Base-by-base conservation (phyloP, 2,329 filamentous ascomycete species). In the Gnomoniopsis sp. region DNA sequence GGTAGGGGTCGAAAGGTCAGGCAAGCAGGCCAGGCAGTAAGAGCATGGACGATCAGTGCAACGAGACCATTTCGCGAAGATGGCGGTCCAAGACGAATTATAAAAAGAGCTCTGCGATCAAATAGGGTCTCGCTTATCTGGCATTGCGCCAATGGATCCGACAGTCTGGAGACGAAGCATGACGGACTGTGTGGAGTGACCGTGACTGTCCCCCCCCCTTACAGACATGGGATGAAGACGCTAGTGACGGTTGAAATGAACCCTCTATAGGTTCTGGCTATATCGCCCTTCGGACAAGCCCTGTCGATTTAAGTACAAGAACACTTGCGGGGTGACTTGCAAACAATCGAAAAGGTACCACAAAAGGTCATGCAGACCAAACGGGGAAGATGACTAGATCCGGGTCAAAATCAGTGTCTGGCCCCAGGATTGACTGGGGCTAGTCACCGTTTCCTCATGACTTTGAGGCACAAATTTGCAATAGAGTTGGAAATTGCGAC, bases 161-260 rank as follows among this genome's bases (percentile, higher is more conserved):
- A 60, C 57, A 62, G 60, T 62, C 62, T 58, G 58, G 62, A 64
- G 58, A 58, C 60, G 60, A 62, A 50, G 49, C 53, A 47, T 34
- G 58, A 52, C 26, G 47, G 55, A 47, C 43, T 59, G 56, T 48
- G 41, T 57, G 47, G 49, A 58, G 49, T 43, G 44, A 41, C 44
- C 34, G 48, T 56, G 56, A 50, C 49, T 36, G 47, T 58, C n/a
- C 48, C 38, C 59, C 53, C 47, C 60, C 43, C 47, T 57, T 54
- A 23, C 50, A 30, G 60, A 56, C 60, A 62, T 62, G 60, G 53
- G 49, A 59, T 23, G 38, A 53, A 43, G 53, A 59, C 59, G 59
- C 59, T 61, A 61, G 57, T 61, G 56, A 53, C 49, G 41, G 59
- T 53, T 38, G 43, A 59, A 34, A 26, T 54, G 52, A 51, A 43